Percentiles rank a stretch among this genome's conserved stretches.
Conservation (phyloP, 1,284 basidiomycete species). For the Malassezia sympodialis region DNA sequence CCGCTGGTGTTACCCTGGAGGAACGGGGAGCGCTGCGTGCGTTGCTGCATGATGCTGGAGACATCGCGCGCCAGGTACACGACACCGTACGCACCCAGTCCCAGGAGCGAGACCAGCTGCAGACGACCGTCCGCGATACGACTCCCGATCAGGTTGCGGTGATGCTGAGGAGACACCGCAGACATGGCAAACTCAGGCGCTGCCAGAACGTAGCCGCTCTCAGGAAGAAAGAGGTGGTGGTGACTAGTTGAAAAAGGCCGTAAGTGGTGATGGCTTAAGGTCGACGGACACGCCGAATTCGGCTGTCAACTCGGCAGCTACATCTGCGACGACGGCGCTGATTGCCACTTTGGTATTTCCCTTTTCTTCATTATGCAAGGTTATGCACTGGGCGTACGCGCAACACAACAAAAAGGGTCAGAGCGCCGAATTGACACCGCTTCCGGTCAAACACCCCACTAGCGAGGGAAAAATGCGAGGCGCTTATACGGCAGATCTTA, state of each 20-base stretch:
- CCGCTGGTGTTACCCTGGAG: slow-evolving; percentile 47
- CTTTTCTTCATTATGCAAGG: background rate
- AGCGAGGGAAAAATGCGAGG: background rate
- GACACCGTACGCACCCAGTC: slow-evolving; percentile 88
- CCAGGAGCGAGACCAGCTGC: slow-evolving; percentile 78
- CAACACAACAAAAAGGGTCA: background rate
- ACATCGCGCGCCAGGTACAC: slow-evolving; percentile 60
- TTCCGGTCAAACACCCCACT: background rate
- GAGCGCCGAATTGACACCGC: background rate
- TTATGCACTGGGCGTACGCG: background rate
- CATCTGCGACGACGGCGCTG: background rate
- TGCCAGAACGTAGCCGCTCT: background rate
- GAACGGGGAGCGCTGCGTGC: slow-evolving; percentile 11
- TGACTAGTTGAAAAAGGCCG: background rate
- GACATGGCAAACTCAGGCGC: background rate
- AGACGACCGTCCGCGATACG: slow-evolving; percentile 53
- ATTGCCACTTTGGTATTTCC: background rate
- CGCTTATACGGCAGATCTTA: background rate
- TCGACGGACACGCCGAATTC: background rate
- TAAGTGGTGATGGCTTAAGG: background rate
- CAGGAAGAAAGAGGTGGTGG: background rate
- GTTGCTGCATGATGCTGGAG: slow-evolving; percentile 7
- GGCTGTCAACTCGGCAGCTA: background rate
- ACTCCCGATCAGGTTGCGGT: slow-evolving; percentile 49
- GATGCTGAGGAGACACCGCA: slow-evolving; percentile 7